Evolutionary conservation across 768 basidiomycete genomes (phyloP), one percentile per base, ranked within the genome.

Genomic region (Boletus edulis): DNA sequence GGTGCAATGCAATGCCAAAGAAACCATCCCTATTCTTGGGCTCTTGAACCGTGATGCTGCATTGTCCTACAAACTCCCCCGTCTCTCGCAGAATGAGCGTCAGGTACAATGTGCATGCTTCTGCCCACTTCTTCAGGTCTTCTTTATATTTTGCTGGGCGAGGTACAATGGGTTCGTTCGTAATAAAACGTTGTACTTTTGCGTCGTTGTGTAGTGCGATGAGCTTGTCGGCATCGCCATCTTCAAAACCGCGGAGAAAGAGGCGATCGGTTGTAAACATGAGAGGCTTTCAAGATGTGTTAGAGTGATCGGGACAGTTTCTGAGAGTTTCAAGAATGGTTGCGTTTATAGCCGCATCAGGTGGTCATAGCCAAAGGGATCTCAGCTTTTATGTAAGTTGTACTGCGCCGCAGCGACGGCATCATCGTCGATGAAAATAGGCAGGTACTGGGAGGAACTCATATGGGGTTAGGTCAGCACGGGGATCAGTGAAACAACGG

Each of bases 11-110:
- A 32, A 72, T 69, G 20, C 58, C 60, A 42, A 72, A 66, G 15
- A 55, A 51, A 1, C 59, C 63, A 42, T 67, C 63, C 27, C 66
- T 56, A 40, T 72, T 70, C 55, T 67, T 70, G 37, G 61, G 59
- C 37, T 62, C 56, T 15, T 44, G 48, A 35, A 35, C 12, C 11
- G 14, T 6, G 34, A 35, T 14, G 34, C 34, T 48, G 58, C 59
- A 49, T 58, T 64, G 51, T 20, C 70, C 62, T 34, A 65, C 50
- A 22, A 63, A 67, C 20, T 54, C 48, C 24, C 51, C 48, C 15
- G 58, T 67, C 50, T 67, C 59, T 27, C 50, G 58, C 9, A 54
- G 58, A n/a, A 59, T 48, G 48, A 71, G 60, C 9, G 61, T 54
- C 34, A 65, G 51, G 38, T 53, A 60, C n/a, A 68, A 46, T n/a